Evolutionary conservation across 2,329 filamentous ascomycete species (phyloP), one percentile per base, ranked within the genome.

Genomic region (Fusarium sp.): DNA sequence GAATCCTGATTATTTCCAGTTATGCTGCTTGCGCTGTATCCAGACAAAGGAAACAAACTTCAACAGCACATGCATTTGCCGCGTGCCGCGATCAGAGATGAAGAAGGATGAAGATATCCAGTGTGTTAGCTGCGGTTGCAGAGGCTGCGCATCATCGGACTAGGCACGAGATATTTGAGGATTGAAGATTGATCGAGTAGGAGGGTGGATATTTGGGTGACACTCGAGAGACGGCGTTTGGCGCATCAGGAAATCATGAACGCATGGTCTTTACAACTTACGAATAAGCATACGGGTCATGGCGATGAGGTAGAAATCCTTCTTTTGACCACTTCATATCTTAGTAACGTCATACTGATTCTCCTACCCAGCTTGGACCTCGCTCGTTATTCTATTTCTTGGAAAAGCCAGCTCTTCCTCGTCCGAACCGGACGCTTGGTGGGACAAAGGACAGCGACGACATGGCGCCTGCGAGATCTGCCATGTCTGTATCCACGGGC

Each of bases 31-130:
- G 51, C 87, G 93, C 61, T 99, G 95, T 77, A 94, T 99, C 53
- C 95, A 99, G 78, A 97, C 95, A n/a, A 98, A 98, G 77, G 95
- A 99, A 82, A 99, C 95, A 27, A 99, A 99, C 77, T 99, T 98
- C 81, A 95, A 94, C 76, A 91, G 92, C 64, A 99, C 94, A 1
- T 99, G 95, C 75, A 95, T 99, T 71, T 99, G 95, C 76, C 91
- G 95, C 47, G 94, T 99, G 46, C 95, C 95, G 2, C 89, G 90
- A 73, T 89, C 92, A 29, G 87, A 96, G 75, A 78, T 99, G 72
- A 97, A 97, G 77, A 93, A 96, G 71, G 88, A 92, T 37, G 90
- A 95, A 74, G 90, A 91, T 33, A 88, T 98, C 29, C 90, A 98
- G 76, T 99, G 95, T 73, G 92, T 98, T 47, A 97, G 86, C 77